Conservation (phyloP, 2,329 filamentous ascomycete genomes). For the Colletotrichum liriopes region DNA sequence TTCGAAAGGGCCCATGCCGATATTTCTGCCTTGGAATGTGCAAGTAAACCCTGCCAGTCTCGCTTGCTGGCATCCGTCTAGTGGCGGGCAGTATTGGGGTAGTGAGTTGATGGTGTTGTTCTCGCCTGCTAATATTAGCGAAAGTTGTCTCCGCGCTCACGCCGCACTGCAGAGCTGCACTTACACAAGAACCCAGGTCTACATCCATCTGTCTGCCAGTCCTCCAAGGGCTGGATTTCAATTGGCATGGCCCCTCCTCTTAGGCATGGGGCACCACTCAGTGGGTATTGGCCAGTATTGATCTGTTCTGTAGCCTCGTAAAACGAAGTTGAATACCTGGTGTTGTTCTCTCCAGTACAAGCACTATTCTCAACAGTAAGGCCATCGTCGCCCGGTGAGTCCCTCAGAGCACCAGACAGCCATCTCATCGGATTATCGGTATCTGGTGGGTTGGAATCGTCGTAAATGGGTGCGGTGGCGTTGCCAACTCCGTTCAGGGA, state of each 20-base stretch:
- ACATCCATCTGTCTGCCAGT: slow-evolving; percentile 57
- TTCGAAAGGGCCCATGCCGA: slow-evolving; percentile 64
- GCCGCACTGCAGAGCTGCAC: slow-evolving; percentile 40
- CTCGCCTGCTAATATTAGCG: slow-evolving; percentile 50
- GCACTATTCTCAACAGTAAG: slow-evolving; percentile 56
- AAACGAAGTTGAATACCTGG: slow-evolving; percentile 58
- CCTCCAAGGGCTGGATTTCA: slow-evolving; percentile 55
- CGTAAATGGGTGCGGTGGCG: slow-evolving; percentile 51
- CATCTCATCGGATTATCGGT: slow-evolving; percentile 49
- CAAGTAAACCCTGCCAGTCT: slow-evolving; percentile 55
- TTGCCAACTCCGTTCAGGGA: slow-evolving; percentile 47
- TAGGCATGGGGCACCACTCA: slow-evolving; percentile 59
- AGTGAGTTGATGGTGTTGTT: slow-evolving; percentile 64
- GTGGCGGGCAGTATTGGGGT: slow-evolving; percentile 61
- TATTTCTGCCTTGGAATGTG: slow-evolving; percentile 51
- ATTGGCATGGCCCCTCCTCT: slow-evolving; percentile 57
- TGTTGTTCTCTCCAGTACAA: slow-evolving; percentile 60
- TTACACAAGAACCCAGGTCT: slow-evolving; percentile 60
- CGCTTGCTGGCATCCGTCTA: slow-evolving; percentile 54
- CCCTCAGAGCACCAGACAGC: slow-evolving; percentile 47
- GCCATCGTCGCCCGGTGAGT: slow-evolving; percentile 35
- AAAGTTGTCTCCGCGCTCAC: neutral
- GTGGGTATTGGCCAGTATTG: slow-evolving; percentile 48
- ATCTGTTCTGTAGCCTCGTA: slow-evolving; percentile 53
- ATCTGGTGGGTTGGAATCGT: slow-evolving; percentile 56